Evolutionary conservation across 2,329 filamentous ascomycete genomes (phyloP), one percentile per base, ranked within the genome.

Genomic region (Penicillium sp.): DNA sequence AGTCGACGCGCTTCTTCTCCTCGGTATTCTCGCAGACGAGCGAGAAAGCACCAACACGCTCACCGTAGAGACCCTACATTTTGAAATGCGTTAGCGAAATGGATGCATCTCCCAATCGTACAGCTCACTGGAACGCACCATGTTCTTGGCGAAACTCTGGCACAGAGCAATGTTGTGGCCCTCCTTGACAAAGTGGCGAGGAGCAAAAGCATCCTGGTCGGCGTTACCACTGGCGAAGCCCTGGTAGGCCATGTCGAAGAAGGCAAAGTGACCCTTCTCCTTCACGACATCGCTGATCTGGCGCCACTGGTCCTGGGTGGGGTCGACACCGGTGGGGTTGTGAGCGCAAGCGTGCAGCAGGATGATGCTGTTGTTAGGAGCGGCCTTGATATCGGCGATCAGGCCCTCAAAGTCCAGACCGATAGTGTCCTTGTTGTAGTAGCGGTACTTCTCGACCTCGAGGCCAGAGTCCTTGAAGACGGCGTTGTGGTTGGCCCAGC

Each of bases 191-290:
- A 99, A 99, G 84, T 97, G 85, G 68, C 95, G 88, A 67, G 98
- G 85, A 61, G 95, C 91, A 76, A 94, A 98, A 65, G 95, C 95
- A 76, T 99, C 94, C 79, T 88, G 88, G 83, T 96, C 87, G 65
- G 91, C 95, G 80, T 96, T 87, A 69, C 94, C 94, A 65, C 89
- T 95, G 70, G 94, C 94, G 74, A 99, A 98, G 70, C 94, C 94
- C 82, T 99, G 94, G 85, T 99, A 99, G 65, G 94, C 94, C 93
- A 97, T 97, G 79, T 98, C 94, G 82, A 98, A 99, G 87, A 99
- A 97, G 71, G 92, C 88, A 77, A 89, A 96, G 85, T 98, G 94
- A 52, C 85, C 88, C 77, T 90, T 87, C 75, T 87, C 85, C 86
- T 96, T 96, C 78, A 96, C 87, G 62, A 89, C 90, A 61, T 89